Conservation (phyloP, 2,329 filamentous ascomycete species). For the Ilyonectria destructans region DNA sequence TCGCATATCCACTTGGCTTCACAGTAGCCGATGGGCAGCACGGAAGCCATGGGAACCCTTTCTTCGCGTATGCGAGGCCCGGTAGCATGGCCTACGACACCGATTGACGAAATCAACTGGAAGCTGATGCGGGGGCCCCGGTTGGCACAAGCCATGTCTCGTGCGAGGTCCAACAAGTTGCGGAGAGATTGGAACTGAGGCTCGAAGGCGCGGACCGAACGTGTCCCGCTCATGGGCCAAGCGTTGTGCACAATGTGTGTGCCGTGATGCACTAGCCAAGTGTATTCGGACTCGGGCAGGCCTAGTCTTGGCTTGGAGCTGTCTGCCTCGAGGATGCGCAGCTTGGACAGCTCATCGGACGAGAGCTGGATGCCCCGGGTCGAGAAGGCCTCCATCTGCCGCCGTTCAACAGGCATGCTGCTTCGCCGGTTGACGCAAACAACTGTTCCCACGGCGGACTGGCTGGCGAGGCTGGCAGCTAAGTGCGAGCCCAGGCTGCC, state of each 20-base stretch:
- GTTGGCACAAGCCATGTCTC: slow-evolving; percentile 52
- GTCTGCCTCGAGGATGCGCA: slow-evolving; percentile 14
- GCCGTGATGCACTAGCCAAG: neutral
- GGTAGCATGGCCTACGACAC: slow-evolving; percentile 53
- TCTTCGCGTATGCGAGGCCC: slow-evolving; percentile 60
- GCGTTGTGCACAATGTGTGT: slow-evolving; percentile 30
- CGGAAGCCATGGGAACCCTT: slow-evolving; percentile 55
- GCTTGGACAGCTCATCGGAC: neutral
- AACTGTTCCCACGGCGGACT: neutral
- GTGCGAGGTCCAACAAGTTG: slow-evolving; percentile 45
- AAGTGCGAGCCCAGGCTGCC: slow-evolving; percentile 29
- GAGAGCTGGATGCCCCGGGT: neutral
- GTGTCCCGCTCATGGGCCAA: slow-evolving; percentile 25
- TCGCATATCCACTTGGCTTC: slow-evolving; percentile 19
- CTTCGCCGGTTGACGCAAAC: slow-evolving; percentile 16
- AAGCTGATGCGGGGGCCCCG: slow-evolving; percentile 50
- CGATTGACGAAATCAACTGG: slow-evolving; percentile 62
- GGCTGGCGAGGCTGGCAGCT: neutral
- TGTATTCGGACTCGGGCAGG: neutral
- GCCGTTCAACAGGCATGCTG: neutral
- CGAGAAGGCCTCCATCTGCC: neutral
- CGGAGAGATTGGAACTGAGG: slow-evolving; percentile 14
- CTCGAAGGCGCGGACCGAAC: slow-evolving; percentile 3
- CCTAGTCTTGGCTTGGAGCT: slow-evolving; percentile 4
- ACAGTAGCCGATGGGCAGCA: slow-evolving; percentile 52